phyloP scores from a whole-genome alignment of 2,329 filamentous ascomycete species.

The Ascochyta lentis region DNA sequence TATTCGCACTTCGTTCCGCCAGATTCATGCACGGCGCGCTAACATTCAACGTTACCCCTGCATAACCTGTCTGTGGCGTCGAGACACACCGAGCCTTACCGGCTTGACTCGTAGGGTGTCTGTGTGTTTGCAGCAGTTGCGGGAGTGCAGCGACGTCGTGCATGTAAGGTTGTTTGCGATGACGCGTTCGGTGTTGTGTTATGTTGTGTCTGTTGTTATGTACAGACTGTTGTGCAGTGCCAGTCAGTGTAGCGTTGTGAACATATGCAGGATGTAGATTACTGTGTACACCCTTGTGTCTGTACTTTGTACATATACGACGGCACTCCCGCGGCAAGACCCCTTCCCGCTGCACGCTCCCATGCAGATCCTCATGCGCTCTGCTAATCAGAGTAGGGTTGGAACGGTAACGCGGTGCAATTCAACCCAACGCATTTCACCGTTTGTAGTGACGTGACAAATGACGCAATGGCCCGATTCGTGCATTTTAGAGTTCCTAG shows the following conservation, averaged over 20 bases:
- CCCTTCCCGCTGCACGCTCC: neutral
- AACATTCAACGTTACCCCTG: neutral
- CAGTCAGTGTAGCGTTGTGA: neutral
- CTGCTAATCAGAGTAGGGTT: too few relatives aligned
- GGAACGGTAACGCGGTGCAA: too few relatives aligned
- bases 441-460: neutral
- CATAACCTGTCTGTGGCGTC: neutral
- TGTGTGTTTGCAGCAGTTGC: too few relatives aligned
- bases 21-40: conserved; percentile 4
- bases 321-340: neutral
- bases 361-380: neutral
- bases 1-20: conserved; percentile 7
- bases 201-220: neutral
- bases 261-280: too few relatives aligned
- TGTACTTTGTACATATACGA: too few relatives aligned
- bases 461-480: neutral
- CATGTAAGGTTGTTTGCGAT: too few relatives aligned
- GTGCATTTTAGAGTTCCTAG: too few relatives aligned
- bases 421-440: too few relatives aligned
- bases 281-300: too few relatives aligned
- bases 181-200: neutral
- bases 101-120: neutral
- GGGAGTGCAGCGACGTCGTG: too few relatives aligned
- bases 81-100: neutral
- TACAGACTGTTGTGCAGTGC: neutral